These are phyloP conservation scores for Ganoderma resinaceum DNA, from an alignment of 1,284 basidiomycete species.

Conservation along the genomic window DNA sequence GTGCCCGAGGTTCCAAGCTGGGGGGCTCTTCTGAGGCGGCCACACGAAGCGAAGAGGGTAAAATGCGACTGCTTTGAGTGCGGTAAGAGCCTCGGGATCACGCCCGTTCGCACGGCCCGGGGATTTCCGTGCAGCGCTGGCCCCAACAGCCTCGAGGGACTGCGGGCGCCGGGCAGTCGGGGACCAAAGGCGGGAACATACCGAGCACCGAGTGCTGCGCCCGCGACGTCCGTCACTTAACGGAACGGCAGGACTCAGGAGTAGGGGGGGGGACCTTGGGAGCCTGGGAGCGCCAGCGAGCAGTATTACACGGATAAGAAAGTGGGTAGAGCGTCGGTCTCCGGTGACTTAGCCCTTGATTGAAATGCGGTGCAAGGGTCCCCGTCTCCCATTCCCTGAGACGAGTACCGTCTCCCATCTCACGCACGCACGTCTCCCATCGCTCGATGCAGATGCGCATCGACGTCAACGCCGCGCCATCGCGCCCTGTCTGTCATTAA, in stretches of 20 bases:
- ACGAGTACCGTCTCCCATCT: neutral
- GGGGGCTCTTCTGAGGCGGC: neutral
- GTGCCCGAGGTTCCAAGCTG: constrained; percentile 1
- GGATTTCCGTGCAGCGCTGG: neutral
- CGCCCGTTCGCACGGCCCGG: neutral
- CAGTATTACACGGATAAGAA: too few species aligned
- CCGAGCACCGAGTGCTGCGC: neutral
- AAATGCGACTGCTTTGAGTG: neutral
- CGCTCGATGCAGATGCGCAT: neutral
- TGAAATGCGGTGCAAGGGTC: constrained; percentile 13
- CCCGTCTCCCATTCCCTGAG: neutral
- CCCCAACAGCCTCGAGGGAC: neutral
- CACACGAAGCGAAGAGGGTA: neutral
- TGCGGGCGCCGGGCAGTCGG: neutral
- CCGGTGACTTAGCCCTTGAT: constrained; percentile 9
- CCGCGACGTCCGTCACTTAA: neutral
- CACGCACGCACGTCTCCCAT: constrained; percentile 2
- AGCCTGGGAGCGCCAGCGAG: neutral
- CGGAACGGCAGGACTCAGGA: neutral
- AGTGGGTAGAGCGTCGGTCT: neutral
- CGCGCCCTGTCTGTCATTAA: constrained; percentile 1
- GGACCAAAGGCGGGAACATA: neutral
- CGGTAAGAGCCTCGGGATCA: neutral
- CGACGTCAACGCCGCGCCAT: neutral
- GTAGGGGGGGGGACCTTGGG: neutral